phyloP scores from a whole-genome alignment of 2,329 filamentous ascomycete genomes.

The Stemphylium lycopersici region DNA sequence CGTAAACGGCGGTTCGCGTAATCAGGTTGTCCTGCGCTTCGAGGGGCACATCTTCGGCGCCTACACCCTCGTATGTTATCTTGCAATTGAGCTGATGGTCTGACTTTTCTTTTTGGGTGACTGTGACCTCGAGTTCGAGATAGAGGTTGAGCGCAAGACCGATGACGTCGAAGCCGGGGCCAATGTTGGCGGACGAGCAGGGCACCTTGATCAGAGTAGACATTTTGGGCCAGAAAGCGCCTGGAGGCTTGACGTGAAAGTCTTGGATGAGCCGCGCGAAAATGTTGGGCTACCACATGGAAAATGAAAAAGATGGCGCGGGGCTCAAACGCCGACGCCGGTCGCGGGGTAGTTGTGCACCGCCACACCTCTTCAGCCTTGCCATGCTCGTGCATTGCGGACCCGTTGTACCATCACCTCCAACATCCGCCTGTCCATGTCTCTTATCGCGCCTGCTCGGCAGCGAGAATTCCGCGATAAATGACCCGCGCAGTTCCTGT shows the following conservation, averaged over 20 bases:
- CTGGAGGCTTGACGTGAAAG: slow-evolving; percentile 14
- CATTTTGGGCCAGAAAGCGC: slow-evolving; percentile 28
- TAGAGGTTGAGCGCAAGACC: slow-evolving; percentile 92
- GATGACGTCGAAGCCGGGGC: slow-evolving; percentile 95
- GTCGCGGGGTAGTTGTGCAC: slow-evolving; percentile 11
- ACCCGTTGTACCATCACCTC: background rate
- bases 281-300: slow-evolving; percentile 11
- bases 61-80: slow-evolving; percentile 87
- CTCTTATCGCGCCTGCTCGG: background rate
- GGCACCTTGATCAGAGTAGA: slow-evolving; percentile 75
- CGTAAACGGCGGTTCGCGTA: slow-evolving; percentile 91
- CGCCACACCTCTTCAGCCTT: slow-evolving; percentile 5
- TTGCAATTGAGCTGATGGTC: slow-evolving; percentile 77
- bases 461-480: too few species aligned
- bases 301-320: slow-evolving; percentile 15
- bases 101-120: slow-evolving; percentile 62
- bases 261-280: slow-evolving; percentile 9
- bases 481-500: background rate
- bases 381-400: background rate
- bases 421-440: background rate
- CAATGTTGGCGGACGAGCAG: slow-evolving; percentile 97
- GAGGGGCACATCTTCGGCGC: slow-evolving; percentile 78
- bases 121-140: slow-evolving; percentile 84
- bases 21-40: slow-evolving; percentile 89
- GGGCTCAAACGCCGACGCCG: slow-evolving; percentile 20